These are phyloP conservation scores for Rutstroemia sp. DNA, from an alignment of 2,329 filamentous ascomycete genomes.

Conservation along the genomic window DNA sequence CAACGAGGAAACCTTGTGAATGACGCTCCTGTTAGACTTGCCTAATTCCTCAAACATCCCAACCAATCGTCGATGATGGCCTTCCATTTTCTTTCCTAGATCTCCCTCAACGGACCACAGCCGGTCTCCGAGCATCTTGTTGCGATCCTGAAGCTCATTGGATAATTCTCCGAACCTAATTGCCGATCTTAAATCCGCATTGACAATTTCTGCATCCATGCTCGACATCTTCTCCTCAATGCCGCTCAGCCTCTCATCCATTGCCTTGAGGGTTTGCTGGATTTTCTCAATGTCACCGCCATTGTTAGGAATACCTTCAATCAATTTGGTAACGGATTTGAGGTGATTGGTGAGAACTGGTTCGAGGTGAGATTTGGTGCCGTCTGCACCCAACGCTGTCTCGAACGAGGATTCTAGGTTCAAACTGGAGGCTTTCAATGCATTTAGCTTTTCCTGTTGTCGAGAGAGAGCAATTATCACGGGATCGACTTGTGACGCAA, in stretches of 20 bases:
- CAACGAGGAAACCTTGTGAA: conserved; percentile 13
- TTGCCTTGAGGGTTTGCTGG: conserved; percentile 10
- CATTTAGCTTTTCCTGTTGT: conserved; percentile 19
- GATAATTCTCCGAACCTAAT: conserved; percentile 21
- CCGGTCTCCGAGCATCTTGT: conserved; percentile 16
- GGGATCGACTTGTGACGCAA: conserved; percentile 19
- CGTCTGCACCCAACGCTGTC: conserved; percentile 9
- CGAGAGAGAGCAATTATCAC: conserved; percentile 11
- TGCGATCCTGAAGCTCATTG: conserved; percentile 21
- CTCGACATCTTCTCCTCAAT: conserved; percentile 13
- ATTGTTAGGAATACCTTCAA: conserved; percentile 14
- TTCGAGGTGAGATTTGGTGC: conserved; percentile 12
- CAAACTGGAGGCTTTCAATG: conserved; percentile 16
- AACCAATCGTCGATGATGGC: conserved; percentile 15
- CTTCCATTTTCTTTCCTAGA: conserved; percentile 19
- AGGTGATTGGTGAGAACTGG: conserved; percentile 14
- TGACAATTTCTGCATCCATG: conserved; percentile 14
- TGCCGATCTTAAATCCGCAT: conserved; percentile 18
- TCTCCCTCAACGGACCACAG: conserved; percentile 18
- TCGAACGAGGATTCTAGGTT: conserved; percentile 19
- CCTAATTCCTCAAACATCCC: conserved; percentile 17
- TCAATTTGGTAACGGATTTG: conserved; percentile 12
- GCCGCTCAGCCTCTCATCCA: conserved; percentile 11
- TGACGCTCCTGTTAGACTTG: conserved; percentile 11
- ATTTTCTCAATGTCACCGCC: conserved; percentile 11